Base-by-base conservation (phyloP, 345 rosid genomes). In the Pistacia integerrima region DNA sequence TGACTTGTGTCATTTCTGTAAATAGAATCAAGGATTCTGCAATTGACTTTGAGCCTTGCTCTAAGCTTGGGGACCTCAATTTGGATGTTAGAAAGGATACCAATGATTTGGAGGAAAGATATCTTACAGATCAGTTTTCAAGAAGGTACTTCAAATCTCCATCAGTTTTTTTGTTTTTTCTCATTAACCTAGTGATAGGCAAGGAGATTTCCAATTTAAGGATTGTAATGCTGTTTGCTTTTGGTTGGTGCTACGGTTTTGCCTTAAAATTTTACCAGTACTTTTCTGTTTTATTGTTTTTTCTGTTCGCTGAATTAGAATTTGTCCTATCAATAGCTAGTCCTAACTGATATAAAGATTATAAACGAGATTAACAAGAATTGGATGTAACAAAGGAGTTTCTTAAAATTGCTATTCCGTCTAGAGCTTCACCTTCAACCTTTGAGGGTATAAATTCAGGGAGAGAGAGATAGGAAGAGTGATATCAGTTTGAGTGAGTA, bases 41-140 rank as follows among this genome's bases (percentile, higher is more conserved):
- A n/a, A 69, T 78, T 84, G 91, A 87, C 64, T 92, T 88, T 82
- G 97, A 88, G 73, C 88, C 92, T 71, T 88, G 94, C 84, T 84
- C 88, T 79, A 90, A 87, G 91, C 90, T 92, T 2, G 89, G 85
- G 89, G 91, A 85, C 76, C 85, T 92, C 62, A 92, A 85, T 85
- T 84, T 92, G 92, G 91, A 88, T 78, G 93, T 85, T 70, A 78
- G 84, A 77, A 89, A 84, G 87, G 79, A 81, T 73, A 72, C 84
- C 55, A 81, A 77, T 69, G 81, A 74, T 52, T 62, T 76, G 69
- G 87, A 77, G 30, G 85, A 84, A 64, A 74, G 68, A 70, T 70
- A 62, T 79, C 65, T 77, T 35, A 48, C 70, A 16, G 84, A 83
- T 28, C 78, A 74, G 38, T 60, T 61, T 49, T 78, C 80, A 1